These are phyloP conservation scores for Globisporangium echinulatum DNA, from an alignment of 352 stramenopile genomes.

Conservation along the genomic window DNA sequence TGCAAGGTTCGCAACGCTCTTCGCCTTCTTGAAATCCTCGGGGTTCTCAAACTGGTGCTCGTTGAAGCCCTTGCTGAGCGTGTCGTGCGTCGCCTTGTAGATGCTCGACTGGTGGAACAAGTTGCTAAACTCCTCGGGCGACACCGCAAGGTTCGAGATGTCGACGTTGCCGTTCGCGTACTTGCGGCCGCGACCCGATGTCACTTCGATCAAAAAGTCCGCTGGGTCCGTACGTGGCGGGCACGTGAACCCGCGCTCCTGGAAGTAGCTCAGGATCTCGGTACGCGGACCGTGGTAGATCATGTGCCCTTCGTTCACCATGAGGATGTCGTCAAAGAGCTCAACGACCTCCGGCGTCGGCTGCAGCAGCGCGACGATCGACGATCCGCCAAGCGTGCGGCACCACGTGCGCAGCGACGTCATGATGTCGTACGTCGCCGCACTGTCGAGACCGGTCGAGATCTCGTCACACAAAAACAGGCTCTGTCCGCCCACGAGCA, in stretches of 20 bases:
- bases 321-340: slow-evolving; percentile 94
- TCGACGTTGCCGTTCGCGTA: slow-evolving; percentile 19
- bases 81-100: slow-evolving; percentile 36
- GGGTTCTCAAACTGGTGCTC: slow-evolving; percentile 48
- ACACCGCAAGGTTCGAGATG: slow-evolving; percentile 17
- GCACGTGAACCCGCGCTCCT: slow-evolving; percentile 62
- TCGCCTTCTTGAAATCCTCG: slow-evolving; percentile 53
- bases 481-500: slow-evolving; percentile 35
- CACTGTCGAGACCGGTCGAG: slow-evolving; percentile 70
- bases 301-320: slow-evolving; percentile 90
- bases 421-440: slow-evolving; percentile 86
- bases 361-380: slow-evolving; percentile 42
- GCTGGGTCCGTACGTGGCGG: slow-evolving; percentile 53
- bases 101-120: slow-evolving; percentile 47
- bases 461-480: slow-evolving; percentile 79
- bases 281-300: slow-evolving; percentile 88
- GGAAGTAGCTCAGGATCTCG: slow-evolving; percentile 82
- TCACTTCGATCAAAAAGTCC: slow-evolving; percentile 68
- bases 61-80: slow-evolving; percentile 43
- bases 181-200: slow-evolving; percentile 38
- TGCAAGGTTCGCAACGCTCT: slow-evolving; percentile 37
- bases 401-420: slow-evolving; percentile 31
- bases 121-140: slow-evolving; percentile 44
- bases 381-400: slow-evolving; percentile 26
- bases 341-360: slow-evolving; percentile 89